Base-by-base conservation (phyloP, 2,329 filamentous ascomycete genomes). In the Podosphaera fusca region DNA sequence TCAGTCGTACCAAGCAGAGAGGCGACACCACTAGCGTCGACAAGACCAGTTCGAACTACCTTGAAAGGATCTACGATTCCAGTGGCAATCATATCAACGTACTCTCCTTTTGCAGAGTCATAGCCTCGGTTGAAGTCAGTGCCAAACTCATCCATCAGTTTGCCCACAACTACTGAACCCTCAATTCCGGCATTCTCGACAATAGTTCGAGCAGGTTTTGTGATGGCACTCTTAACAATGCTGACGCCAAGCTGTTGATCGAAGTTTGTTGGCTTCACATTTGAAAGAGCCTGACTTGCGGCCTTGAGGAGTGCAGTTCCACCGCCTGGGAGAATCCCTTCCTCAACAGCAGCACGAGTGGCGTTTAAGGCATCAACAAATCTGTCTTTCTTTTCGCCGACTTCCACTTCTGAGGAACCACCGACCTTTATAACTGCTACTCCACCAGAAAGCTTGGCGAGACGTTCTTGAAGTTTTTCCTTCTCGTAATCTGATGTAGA, bases 381-480 rank as follows among this genome's bases (percentile, higher is more conserved):
- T 70, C 92, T 87, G 73, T 98, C 92, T 82, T 98, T 98, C 87
- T 98, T 98, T 82, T 98, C 92, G 64, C 89, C 85, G 58, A 98
- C 92, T 79, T 98, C 92, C 63, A 98, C 90, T 75, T 98, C 92
- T 62, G 90, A 96, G 62, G 89, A 80, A 71, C 92, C 92, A 67
- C 92, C 92, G 62, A 98, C 92, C 81, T 94, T 95, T 80, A 98
- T 96, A 73, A 98, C 92, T 66, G 92, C 92, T 66, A 98, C 92
- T 79, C 92, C 92, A 63, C 92, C 92, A 64, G 92, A 96, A 64
- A 98, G 86, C 83, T 98, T 98, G 66, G 92, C 92, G 60, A 98
- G 86, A 75, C 92, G 92, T 79, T 98, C 92, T 77, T 96, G 92
- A 63, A 98, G 87, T 82, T 98, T 98, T 85, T 98, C 92, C 81